A percentile compares a stretch with the other conserved stretches of the same genome.
Evolutionary conservation across 108 stramenopile genomes (phyloP).

Genomic region (Fragilaria radians): DNA sequence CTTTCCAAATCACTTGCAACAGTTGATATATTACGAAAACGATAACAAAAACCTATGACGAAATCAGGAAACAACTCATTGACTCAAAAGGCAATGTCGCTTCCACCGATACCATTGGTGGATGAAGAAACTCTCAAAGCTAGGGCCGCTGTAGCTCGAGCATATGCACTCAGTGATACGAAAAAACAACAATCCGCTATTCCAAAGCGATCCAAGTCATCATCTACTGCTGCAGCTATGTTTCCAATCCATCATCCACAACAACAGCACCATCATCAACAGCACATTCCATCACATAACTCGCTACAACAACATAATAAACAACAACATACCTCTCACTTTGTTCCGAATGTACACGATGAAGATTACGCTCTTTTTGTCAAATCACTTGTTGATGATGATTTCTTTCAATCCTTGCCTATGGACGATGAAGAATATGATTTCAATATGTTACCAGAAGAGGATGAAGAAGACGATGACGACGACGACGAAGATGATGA

Average conservation of each 20-base stretch:
- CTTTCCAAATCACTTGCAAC: no score
- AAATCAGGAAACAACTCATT: no score
- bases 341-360: neutral
- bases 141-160: neutral
- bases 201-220: neutral
- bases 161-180: neutral
- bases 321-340: neutral
- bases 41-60: no score
- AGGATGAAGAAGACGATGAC: slow-evolving; percentile 12
- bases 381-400: slow-evolving; percentile 9
- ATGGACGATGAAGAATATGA: slow-evolving; percentile 1
- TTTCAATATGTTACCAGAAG: neutral
- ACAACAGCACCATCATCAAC: slow-evolving; percentile 8
- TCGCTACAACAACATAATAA: slow-evolving; percentile 1
- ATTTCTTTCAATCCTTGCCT: neutral
- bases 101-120: neutral
- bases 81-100: no score
- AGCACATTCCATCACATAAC: neutral
- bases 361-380: slow-evolving; percentile 9
- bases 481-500: slow-evolving; percentile 15
- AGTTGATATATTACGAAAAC: no score
- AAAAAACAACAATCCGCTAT: neutral
- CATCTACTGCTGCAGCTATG: neutral
- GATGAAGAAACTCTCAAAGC: neutral
- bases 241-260: neutral